These are phyloP conservation scores for Chytridium lagenaria DNA, from an alignment of 371 early-diverging fungal species.

Conservation along the genomic window DNA sequence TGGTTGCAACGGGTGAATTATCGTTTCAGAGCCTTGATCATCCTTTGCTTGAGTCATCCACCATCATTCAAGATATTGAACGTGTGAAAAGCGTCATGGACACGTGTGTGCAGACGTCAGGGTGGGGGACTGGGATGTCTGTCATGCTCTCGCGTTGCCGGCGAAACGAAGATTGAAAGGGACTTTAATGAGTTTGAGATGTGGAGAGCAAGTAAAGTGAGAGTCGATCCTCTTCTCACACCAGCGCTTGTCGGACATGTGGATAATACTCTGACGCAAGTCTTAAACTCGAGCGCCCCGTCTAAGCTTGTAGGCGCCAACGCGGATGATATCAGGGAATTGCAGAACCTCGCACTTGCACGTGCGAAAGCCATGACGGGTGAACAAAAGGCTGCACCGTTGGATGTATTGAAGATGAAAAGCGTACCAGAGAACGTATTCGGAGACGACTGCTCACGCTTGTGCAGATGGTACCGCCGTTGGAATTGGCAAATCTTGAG, in stretches of 20 bases:
- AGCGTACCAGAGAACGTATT: conserved; percentile 29
- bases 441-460: conserved; percentile 34
- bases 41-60: no score
- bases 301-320: conserved; percentile 20
- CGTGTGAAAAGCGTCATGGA: no score
- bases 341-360: background rate
- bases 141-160: background rate
- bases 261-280: conserved; percentile 24
- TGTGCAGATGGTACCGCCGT: conserved; percentile 31
- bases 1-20: background rate
- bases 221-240: conserved; percentile 25
- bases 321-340: conserved; percentile 16
- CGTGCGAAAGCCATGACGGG: conserved; percentile 20
- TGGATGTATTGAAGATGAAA: no score
- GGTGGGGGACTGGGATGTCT: conserved; percentile 28
- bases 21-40: background rate
- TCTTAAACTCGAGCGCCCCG: conserved; percentile 17
- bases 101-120: background rate
- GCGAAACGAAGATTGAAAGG: conserved; percentile 1
- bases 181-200: conserved; percentile 26
- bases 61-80: no score
- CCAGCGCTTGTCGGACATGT: conserved; percentile 25
- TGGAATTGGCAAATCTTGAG: conserved; percentile 25
- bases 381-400: conserved; percentile 20
- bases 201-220: conserved; percentile 24